These are phyloP conservation scores for Anthostomella pinea DNA, from an alignment of 2,329 filamentous ascomycete genomes.

Conservation along the genomic window DNA sequence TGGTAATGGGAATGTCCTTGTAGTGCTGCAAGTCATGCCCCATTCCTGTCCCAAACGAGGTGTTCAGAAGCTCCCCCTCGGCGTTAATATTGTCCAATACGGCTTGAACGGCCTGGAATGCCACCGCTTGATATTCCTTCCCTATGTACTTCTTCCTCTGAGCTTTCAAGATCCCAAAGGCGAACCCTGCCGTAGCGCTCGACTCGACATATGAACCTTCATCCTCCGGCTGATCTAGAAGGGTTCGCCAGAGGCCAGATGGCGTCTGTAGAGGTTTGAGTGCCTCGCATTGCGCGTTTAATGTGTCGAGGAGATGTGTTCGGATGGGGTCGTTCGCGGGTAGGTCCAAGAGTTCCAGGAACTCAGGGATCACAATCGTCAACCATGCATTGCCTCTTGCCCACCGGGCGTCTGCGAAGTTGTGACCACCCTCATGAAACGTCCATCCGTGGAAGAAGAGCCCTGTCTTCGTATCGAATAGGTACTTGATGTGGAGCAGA, in stretches of 20 bases:
- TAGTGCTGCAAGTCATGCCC: constrained; percentile 72
- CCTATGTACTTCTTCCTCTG: constrained; percentile 67
- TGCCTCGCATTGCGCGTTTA: constrained; percentile 67
- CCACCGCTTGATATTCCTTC: constrained; percentile 57
- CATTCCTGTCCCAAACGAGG: constrained; percentile 79
- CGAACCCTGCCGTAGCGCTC: constrained; percentile 77
- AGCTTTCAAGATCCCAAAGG: constrained; percentile 75
- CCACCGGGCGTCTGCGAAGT: constrained; percentile 58
- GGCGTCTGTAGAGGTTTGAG: constrained; percentile 57
- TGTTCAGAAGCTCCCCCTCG: constrained; percentile 68
- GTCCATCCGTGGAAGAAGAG: constrained; percentile 83
- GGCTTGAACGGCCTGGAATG: constrained; percentile 63
- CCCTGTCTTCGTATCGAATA: constrained; percentile 69
- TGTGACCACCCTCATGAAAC: constrained; percentile 64
- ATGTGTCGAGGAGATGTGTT: constrained; percentile 56
- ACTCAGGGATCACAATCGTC: constrained; percentile 80
- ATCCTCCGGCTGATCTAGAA: constrained; percentile 63
- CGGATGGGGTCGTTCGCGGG: constrained; percentile 61
- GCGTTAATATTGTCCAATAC: constrained; percentile 64
- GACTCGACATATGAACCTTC: constrained; percentile 74
- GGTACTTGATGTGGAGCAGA: constrained; percentile 73
- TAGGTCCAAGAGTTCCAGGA: constrained; percentile 69
- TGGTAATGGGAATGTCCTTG: constrained; percentile 70
- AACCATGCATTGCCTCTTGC: constrained; percentile 68
- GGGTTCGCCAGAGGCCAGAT: constrained; percentile 70